Conservation (phyloP, 305 asterid species). For the Fraxinus albicans region DNA sequence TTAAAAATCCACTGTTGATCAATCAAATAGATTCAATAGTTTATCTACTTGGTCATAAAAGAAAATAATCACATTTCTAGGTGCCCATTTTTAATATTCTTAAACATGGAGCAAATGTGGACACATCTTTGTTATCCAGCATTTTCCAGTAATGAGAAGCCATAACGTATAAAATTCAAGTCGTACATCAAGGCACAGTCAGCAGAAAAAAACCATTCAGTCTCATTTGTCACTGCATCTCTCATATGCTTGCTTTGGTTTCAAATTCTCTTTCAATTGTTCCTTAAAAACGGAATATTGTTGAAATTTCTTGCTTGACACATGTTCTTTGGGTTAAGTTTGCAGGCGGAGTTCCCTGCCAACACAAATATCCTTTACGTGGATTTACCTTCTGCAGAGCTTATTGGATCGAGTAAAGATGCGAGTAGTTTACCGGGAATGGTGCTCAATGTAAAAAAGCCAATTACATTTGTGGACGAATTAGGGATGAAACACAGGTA, state of each 20-base stretch:
- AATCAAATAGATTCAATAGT: not conserved
- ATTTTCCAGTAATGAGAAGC: not conserved
- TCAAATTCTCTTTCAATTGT: conserved; percentile 6
- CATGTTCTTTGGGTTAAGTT: conserved; percentile 52
- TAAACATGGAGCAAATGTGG: not conserved
- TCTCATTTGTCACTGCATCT: conserved; percentile 19
- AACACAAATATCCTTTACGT: conserved; percentile 92
- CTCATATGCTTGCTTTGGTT: conserved; percentile 4
- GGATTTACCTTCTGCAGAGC: conserved; percentile 91
- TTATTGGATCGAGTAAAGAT: conserved; percentile 68
- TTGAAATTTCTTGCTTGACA: conserved; percentile 36
- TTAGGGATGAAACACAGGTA: conserved; percentile 88
- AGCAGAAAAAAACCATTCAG: not conserved
- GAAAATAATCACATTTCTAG: not conserved
- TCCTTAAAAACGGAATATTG: conserved; percentile 23
- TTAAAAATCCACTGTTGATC: not conserved
- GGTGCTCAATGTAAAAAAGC: conserved; percentile 89
- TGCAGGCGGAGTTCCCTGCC: conserved; percentile 91
- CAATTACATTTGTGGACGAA: conserved; percentile 72
- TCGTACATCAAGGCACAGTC: not conserved
- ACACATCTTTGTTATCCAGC: not conserved
- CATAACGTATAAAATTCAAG: not conserved
- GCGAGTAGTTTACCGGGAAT: conserved; percentile 82
- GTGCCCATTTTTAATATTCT: not conserved
- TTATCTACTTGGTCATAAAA: not conserved